phyloP scores from a whole-genome alignment of 345 rosid species.

The Carallia brachiata region DNA sequence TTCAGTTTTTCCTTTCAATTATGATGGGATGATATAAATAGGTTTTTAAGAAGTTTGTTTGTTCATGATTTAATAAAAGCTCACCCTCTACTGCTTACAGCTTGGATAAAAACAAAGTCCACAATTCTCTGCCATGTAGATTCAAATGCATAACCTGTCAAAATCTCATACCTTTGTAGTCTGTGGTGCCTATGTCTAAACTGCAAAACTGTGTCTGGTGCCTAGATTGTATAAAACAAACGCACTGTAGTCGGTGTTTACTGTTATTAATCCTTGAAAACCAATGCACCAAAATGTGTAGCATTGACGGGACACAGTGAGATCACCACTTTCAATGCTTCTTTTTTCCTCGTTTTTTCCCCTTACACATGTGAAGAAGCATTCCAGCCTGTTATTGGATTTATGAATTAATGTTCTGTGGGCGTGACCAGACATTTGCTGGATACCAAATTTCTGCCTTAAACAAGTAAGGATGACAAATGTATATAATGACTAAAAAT shows the following conservation, averaged over 20 bases:
- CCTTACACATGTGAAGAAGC: too few relatives aligned
- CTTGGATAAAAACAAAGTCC: not conserved
- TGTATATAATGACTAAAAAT: not conserved
- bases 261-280: too few relatives aligned
- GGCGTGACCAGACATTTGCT: not conserved
- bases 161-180: not conserved
- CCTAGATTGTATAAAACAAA: too few relatives aligned
- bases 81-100: not conserved
- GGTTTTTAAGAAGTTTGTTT: not conserved
- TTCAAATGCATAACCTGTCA: conserved; percentile 1
- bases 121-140: conserved; percentile 3
- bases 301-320: too few relatives aligned
- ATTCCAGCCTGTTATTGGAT: too few relatives aligned
- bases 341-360: too few relatives aligned
- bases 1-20: not conserved
- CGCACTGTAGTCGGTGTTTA: too few relatives aligned
- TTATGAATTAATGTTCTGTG: not conserved
- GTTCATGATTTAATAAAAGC: not conserved
- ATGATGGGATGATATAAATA: not conserved
- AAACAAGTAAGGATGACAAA: not conserved
- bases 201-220: too few relatives aligned
- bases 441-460: not conserved
- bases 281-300: too few relatives aligned
- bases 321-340: too few relatives aligned
- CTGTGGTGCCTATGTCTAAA: too few relatives aligned